Evolutionary conservation across 305 asterid species (phyloP), one percentile per base, ranked within the genome.

Genomic region (Fraxinus nigra): DNA sequence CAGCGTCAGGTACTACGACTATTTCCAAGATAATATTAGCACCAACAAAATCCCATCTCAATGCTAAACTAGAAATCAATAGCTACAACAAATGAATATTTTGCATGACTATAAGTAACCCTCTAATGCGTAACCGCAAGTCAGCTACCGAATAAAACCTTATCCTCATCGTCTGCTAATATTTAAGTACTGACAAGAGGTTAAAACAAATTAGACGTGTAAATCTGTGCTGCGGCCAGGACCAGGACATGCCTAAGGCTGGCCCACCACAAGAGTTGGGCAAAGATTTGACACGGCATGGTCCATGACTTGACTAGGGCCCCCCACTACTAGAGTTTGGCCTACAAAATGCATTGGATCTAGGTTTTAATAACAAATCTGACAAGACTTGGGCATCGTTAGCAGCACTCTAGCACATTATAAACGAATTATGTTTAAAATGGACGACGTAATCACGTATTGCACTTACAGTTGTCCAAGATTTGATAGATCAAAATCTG

Each of bases 401-500:
- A 10, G 61, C 61, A 4, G 61, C 61, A 51, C 61, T 51, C 22
- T 5, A 51, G 32, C 30, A 63, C 72, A 22, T 22, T 63, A 10
- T 9, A 63, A 69, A 32, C 6, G 9, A 30, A 78, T 76, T 18
- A 72, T 4, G 7, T 35, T 14, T 61, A 40, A 59, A 82, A 65
- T 32, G 43, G 32, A 79, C 26, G 1, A 48, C 43, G 67, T 33
- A 69, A 65, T 70, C 34, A 38, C 16, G 5, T 18, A 86, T 38
- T 65, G 34, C 67, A 87, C 98, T 94, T 84, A 96, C 98, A 94
- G 73, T 73, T 93, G 98, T 79, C 97, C 98, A 61, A 94, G 87
- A 85, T 51, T 88, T 37, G 98, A 91, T 51, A 96, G 72, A 88
- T 94, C 97, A 65, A 92, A 90, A 26, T 92, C 98, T 5, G 99